A percentile compares a stretch with the other conserved stretches of the same genome.
Conservation (phyloP, 1,284 basidiomycete genomes). For the Heterobasidion occidentale region DNA sequence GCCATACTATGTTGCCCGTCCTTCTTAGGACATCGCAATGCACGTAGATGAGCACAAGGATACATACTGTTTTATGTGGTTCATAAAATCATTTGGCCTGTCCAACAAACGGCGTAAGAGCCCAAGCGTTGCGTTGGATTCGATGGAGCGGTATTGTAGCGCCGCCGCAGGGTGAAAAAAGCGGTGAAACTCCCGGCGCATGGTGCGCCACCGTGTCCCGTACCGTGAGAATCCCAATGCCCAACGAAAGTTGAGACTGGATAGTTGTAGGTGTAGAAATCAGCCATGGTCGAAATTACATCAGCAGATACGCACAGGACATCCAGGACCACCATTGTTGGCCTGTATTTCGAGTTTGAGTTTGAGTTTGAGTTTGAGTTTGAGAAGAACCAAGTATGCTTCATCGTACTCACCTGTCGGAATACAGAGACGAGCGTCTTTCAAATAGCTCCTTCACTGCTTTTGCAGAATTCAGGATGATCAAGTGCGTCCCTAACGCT, state of each 20-base stretch:
- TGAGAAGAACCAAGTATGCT: neutral
- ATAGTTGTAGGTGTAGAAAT: too few species aligned
- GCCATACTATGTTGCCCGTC: conserved; percentile 16
- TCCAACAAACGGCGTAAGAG: conserved; percentile 15
- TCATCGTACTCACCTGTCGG: conserved; percentile 6
- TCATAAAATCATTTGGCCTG: conserved; percentile 11
- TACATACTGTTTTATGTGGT: conserved; percentile 7
- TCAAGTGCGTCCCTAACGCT: conserved; percentile 5
- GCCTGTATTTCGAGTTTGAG: neutral
- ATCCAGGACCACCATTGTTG: neutral
- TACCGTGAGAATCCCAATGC: too few species aligned
- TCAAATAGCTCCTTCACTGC: conserved; percentile 12
- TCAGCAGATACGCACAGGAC: neutral
- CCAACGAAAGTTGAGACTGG: too few species aligned
- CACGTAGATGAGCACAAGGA: neutral
- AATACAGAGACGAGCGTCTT: conserved; percentile 7
- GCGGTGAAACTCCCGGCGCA: too few species aligned
- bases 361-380: neutral
- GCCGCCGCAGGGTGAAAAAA: conserved; percentile 9
- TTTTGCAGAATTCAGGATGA: conserved; percentile 10
- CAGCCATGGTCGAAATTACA: too few species aligned
- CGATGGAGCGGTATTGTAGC: conserved; percentile 14
- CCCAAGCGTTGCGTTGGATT: conserved; percentile 11
- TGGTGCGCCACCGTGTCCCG: too few species aligned
- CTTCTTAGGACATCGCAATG: neutral